Conservation (phyloP, 2,329 filamentous ascomycete genomes). For the Rhynchosporium graminicola region DNA sequence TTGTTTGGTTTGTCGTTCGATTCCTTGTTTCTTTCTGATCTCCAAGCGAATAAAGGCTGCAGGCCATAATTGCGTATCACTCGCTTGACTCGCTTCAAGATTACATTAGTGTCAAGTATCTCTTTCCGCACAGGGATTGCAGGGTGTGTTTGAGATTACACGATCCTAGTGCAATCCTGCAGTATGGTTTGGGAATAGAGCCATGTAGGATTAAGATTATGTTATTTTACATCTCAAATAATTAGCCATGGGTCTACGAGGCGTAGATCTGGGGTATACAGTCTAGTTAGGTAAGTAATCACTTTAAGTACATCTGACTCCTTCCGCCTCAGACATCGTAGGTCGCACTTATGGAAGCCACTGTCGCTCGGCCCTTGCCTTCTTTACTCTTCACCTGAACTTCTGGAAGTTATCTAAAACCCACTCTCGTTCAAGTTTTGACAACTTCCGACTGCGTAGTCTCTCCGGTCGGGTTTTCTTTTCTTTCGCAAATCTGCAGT, state of each 20-base stretch:
- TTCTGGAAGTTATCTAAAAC: constrained; percentile 2
- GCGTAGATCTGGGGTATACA: no score
- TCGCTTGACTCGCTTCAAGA: constrained; percentile 17
- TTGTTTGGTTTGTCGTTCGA: constrained; percentile 9
- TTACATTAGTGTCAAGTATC: constrained; percentile 4
- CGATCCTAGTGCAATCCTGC: constrained; percentile 13
- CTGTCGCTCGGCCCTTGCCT: neutral
- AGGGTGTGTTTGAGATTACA: constrained; percentile 15
- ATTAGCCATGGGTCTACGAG: constrained; percentile 1
- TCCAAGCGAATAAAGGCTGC: constrained; percentile 8
- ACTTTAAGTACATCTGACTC: constrained; percentile 6
- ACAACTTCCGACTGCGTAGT: neutral
- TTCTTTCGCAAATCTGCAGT: neutral
- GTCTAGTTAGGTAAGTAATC: neutral
- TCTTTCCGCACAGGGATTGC: constrained; percentile 14
- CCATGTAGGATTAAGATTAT: constrained; percentile 15
- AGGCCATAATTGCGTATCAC: constrained; percentile 1
- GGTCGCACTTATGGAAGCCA: constrained; percentile 10
- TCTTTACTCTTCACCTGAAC: neutral
- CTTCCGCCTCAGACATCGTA: neutral
- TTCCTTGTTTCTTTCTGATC: constrained; percentile 5
- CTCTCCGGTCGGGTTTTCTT: neutral
- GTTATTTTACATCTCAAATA: neutral
- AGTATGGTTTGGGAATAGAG: neutral
- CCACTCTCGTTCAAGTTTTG: neutral